A percentile compares a stretch with the other conserved stretches of the same genome.
These are phyloP conservation scores for Mucor irregularis DNA, from an alignment of 371 early-diverging fungal species.

Conservation along the genomic window DNA sequence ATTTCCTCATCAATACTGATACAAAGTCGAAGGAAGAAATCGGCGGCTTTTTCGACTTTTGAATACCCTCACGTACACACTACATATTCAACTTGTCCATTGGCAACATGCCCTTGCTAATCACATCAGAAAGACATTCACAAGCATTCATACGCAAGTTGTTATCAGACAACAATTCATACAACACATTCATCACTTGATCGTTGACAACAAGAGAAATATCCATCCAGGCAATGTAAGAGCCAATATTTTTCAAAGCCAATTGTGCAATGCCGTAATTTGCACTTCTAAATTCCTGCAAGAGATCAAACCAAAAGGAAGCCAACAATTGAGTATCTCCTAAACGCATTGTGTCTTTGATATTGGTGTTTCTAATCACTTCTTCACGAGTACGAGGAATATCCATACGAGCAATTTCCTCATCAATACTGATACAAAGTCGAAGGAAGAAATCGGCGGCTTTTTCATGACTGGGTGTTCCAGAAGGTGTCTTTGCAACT, in stretches of 20 bases:
- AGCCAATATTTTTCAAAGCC: constrained; percentile 66
- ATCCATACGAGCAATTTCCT: constrained; percentile 83
- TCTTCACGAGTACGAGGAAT: constrained; percentile 76
- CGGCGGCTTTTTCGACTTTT: constrained; percentile 68
- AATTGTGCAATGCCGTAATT: constrained; percentile 62
- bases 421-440: constrained; percentile 83
- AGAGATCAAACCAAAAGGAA: constrained; percentile 75
- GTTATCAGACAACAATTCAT: constrained; percentile 63
- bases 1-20: constrained; percentile 90
- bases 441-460: constrained; percentile 82
- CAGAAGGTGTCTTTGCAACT: constrained; percentile 55
- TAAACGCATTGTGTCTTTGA: constrained; percentile 94
- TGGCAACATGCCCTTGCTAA: constrained; percentile 91
- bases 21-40: constrained; percentile 82
- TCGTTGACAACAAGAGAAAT: constrained; percentile 88
- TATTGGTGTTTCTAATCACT: constrained; percentile 70
- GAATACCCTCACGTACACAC: no score
- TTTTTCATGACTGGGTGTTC: constrained; percentile 48
- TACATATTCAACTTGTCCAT: constrained; percentile 84
- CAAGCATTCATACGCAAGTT: constrained; percentile 74
- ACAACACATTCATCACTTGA: constrained; percentile 76
- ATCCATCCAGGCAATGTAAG: constrained; percentile 90
- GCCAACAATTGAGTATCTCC: constrained; percentile 77
- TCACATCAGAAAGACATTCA: constrained; percentile 80
- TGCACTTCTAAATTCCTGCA: constrained; percentile 53